A percentile compares a stretch with the other conserved stretches of the same genome.
Conservation (phyloP, 164 flowering plant genomes). For the grape (Vitis vinifera) region ASM3070453v1 NC_081812.1:19752001-19752500, state of each 20-base stretch:
- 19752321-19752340: conserved; percentile 90
- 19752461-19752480: conserved; percentile 78
- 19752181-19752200: too few relatives aligned
- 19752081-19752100: too few relatives aligned
- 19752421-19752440: background rate
- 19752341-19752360: conserved; percentile 87
- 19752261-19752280: background rate
- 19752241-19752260: background rate
- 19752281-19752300: conserved; percentile 65
- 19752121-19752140: too few relatives aligned
- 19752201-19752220: too few relatives aligned
- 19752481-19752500: conserved; percentile 70
- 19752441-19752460: conserved; percentile 45
- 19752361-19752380: conserved; percentile 59
- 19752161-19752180: too few relatives aligned
- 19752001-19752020: too few relatives aligned
- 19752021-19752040: too few relatives aligned
- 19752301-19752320: conserved; percentile 85
- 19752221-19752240: background rate
- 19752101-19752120: too few relatives aligned
- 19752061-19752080: too few relatives aligned
- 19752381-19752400: background rate
- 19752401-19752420: background rate
- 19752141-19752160: too few relatives aligned
- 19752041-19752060: too few relatives aligned